Conservation (phyloP, 129 eudicot genomes). For the Ambrosia artemisiifolia region DNA sequence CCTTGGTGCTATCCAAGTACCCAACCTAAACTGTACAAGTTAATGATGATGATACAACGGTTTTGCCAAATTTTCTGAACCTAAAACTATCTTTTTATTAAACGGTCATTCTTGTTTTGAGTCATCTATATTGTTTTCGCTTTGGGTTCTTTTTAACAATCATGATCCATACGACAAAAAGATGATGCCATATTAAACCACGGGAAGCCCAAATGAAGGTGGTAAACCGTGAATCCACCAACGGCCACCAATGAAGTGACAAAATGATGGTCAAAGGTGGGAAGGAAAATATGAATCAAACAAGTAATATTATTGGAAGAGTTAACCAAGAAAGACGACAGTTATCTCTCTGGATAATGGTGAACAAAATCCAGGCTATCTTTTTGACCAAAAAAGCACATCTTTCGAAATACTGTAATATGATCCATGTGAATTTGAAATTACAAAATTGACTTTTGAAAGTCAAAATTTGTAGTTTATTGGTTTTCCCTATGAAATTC, state of each 20-base stretch:
- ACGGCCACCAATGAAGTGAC: background rate
- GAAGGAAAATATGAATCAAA: no score
- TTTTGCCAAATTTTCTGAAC: background rate
- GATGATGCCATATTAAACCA: background rate
- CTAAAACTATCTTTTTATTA: background rate
- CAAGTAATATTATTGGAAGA: background rate
- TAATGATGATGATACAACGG: no score
- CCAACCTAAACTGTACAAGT: no score
- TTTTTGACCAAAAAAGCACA: constrained; percentile 10
- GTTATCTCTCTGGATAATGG: background rate
- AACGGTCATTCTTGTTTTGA: background rate
- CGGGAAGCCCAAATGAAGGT: background rate
- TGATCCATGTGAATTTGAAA: constrained; percentile 33
- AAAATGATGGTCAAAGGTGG: background rate
- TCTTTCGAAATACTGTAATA: constrained; percentile 19
- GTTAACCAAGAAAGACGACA: constrained; percentile 19
- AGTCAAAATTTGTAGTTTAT: constrained; percentile 22
- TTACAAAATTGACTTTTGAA: background rate
- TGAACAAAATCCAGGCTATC: background rate
- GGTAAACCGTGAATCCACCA: background rate
- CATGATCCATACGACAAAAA: background rate
- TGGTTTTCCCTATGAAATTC: constrained; percentile 9
- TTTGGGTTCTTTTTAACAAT: background rate
- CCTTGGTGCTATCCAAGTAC: no score
- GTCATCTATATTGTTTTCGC: background rate